These are phyloP conservation scores for Paraphoma sp. DNA, from an alignment of 2,329 filamentous ascomycete species.

Conservation along the genomic window DNA sequence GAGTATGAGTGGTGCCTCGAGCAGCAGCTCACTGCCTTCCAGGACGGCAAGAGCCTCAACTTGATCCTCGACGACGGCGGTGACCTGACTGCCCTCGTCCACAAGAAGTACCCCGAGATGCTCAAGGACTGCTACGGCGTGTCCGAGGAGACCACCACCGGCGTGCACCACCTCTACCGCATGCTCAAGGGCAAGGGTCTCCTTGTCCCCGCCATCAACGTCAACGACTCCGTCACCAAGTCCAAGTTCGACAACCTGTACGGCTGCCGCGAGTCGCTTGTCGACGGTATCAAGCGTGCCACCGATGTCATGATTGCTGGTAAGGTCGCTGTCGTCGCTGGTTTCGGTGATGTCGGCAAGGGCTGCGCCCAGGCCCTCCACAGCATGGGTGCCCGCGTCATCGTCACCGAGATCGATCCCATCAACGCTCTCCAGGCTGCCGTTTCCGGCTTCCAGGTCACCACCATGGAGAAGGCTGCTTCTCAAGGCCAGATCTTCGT, in stretches of 20 bases:
- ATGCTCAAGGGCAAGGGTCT: slow-evolving; percentile 84
- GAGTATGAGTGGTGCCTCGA: slow-evolving; percentile 99
- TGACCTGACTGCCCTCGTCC: slow-evolving; percentile 94
- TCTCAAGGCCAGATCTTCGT: slow-evolving; percentile 94
- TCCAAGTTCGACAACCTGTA: slow-evolving; percentile 99
- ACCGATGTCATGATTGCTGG: slow-evolving; percentile 99
- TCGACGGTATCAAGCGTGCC: slow-evolving; percentile 99
- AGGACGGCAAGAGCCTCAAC: slow-evolving; percentile 95
- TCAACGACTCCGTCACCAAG: slow-evolving; percentile 99
- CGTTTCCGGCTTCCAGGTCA: slow-evolving; percentile 95
- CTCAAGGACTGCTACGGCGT: slow-evolving; percentile 98
- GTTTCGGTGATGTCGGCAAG: slow-evolving; percentile 99
- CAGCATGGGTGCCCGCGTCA: slow-evolving; percentile 95
- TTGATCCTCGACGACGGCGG: slow-evolving; percentile 98
- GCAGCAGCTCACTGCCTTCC: slow-evolving; percentile 97
- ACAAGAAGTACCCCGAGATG: slow-evolving; percentile 98
- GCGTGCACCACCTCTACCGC: slow-evolving; percentile 98
- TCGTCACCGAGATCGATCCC: slow-evolving; percentile 96
- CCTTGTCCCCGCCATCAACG: slow-evolving; percentile 93
- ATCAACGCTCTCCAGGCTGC: slow-evolving; percentile 99
- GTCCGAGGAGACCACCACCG: slow-evolving; percentile 99
- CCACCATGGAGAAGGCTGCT: slow-evolving; percentile 97
- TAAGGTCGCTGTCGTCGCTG: slow-evolving; percentile 96
- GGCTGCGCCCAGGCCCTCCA: slow-evolving; percentile 95
- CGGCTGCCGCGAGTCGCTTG: slow-evolving; percentile 97